phyloP scores from a whole-genome alignment of 108 stramenopile species.

The Pseudonitzschia multistriata region DNA sequence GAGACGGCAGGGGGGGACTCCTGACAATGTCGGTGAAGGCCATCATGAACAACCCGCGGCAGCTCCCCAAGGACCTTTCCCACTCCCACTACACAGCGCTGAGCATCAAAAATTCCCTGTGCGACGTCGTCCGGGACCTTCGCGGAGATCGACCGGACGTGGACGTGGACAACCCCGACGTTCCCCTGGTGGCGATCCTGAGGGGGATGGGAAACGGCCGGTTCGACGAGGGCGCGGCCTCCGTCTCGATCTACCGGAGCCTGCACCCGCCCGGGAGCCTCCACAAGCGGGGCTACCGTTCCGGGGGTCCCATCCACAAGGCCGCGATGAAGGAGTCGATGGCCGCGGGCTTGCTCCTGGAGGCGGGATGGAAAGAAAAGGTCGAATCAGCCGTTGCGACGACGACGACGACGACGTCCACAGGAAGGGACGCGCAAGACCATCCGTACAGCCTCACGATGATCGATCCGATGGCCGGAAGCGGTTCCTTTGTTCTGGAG shows the following conservation, averaged over 20 bases:
- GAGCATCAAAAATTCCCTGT: constrained; percentile 79
- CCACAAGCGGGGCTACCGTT: constrained; percentile 68
- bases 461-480: constrained; percentile 85
- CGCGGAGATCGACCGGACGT: constrained; percentile 72
- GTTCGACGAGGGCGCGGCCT: constrained; percentile 35
- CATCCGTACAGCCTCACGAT: constrained; percentile 17
- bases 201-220: constrained; percentile 4
- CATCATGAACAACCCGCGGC: constrained; percentile 46
- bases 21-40: constrained; percentile 56
- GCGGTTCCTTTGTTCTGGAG: constrained; percentile 70
- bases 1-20: constrained; percentile 63
- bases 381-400: constrained; percentile 29
- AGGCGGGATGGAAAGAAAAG: constrained; percentile 64
- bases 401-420: not conserved
- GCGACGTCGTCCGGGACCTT: constrained; percentile 67
- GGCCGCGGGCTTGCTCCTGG: constrained; percentile 70
- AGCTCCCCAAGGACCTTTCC: constrained; percentile 63
- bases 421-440: not conserved
- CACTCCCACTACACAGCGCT: constrained; percentile 79
- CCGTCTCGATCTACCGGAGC: constrained; percentile 64
- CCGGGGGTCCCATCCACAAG: constrained; percentile 50
- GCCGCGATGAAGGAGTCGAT: constrained; percentile 85
- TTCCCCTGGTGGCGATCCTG: constrained; percentile 70
- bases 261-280: constrained; percentile 67
- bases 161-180: constrained; percentile 67